Percentiles rank a stretch among this genome's conserved stretches.
These are phyloP conservation scores for Citrus hindsii DNA, from an alignment of 345 rosid genomes.

Conservation along the genomic window DNA sequence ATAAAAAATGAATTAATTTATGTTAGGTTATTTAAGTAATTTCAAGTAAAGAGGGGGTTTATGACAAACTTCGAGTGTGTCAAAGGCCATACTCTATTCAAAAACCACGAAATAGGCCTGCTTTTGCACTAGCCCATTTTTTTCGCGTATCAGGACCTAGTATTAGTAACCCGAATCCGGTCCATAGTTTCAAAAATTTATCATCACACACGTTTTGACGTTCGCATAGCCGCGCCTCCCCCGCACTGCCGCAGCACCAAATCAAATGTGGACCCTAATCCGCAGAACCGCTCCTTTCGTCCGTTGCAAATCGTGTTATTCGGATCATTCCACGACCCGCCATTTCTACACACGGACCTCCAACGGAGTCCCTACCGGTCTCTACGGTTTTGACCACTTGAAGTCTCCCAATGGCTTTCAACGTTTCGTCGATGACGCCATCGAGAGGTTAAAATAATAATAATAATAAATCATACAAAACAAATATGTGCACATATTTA, in stretches of 20 bases:
- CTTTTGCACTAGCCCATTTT: not conserved
- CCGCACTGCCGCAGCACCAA: not conserved
- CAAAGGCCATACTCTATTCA: not conserved
- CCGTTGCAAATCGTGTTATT: constrained; percentile 11
- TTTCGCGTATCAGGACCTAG: not conserved
- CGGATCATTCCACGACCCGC: constrained; percentile 24
- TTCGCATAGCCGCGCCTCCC: not conserved
- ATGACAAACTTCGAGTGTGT: no score
- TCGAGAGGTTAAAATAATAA: constrained; percentile 43
- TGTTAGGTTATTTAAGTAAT: no score
- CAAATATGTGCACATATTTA: not conserved
- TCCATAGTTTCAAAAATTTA: not conserved
- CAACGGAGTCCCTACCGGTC: constrained; percentile 55
- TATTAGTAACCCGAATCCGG: not conserved
- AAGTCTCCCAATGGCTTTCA: constrained; percentile 77
- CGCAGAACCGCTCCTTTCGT: constrained; percentile 20
- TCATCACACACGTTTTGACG: not conserved
- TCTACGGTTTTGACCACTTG: constrained; percentile 75
- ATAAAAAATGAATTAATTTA: no score
- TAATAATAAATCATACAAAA: not conserved
- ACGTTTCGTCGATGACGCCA: constrained; percentile 85
- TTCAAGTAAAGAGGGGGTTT: no score
- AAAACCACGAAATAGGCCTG: not conserved
- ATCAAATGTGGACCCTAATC: constrained; percentile 36
- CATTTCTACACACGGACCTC: constrained; percentile 29